Base-by-base conservation (phyloP, 768 basidiomycete genomes). In the Collybia nuda region DNA sequence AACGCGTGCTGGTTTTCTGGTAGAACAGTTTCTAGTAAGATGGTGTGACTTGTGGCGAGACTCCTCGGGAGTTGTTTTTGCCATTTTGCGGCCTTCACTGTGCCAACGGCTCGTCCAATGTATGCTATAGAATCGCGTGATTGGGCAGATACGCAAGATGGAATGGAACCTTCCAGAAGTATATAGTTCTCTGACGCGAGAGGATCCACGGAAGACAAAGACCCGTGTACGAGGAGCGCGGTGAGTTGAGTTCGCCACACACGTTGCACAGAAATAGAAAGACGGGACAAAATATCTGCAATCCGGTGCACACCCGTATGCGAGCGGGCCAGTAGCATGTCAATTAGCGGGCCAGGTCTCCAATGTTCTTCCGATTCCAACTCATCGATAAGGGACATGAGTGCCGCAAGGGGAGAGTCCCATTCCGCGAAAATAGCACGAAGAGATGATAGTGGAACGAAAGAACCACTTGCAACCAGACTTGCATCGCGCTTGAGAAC, bases 231-330 rank as follows among this genome's bases (percentile, higher is more conserved):
- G 39, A 97, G 63, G 61, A 93, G 87, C 1, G 90, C 85, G 21
- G 80, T 82, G n/a, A 95, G 72, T 59, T 95, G 92, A 2, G 83
- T 83, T 44, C 87, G 76, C 90, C 92, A 96, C 19, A 92, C 85
- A 44, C 80, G 77, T 58, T 90, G 88, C 24, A 95, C 89, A 0
- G 90, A 81, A 35, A 76, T 68, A 2, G 85, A 85, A n/a, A 96
- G 73, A 14, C 77, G 78, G 2, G 80, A 77, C 56, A 91, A 77
- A 46, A 95, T 88, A 40, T 77, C 68, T 11, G 88, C 80, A 42
- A 94, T 80, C 37, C 83, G 82, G 57, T 90, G 78, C 23, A 94
- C 82, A 26, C 93, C 94, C 1, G 88, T 92, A 49, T 81, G 80
- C 2, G 89, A 84, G 9, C 86, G 82, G 14, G 75, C 68, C 37